Evolutionary conservation across 2,329 filamentous ascomycete genomes (phyloP), one percentile per base, ranked within the genome.

Genomic region (Aspergillus sp.): DNA sequence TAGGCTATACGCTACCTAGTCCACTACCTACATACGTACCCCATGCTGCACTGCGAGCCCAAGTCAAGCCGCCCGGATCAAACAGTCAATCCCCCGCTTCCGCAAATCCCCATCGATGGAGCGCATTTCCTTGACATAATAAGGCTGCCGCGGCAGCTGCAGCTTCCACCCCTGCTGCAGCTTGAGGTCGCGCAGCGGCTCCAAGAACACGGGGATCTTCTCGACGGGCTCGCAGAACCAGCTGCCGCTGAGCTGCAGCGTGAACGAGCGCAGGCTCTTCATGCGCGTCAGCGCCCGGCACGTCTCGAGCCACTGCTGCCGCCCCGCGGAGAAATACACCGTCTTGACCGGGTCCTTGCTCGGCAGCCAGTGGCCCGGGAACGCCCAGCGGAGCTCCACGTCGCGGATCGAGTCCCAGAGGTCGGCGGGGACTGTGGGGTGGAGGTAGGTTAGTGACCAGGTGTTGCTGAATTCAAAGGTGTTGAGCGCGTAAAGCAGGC

Each of bases 391-490:
- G 13, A 73, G 66, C 41, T 71, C 69, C 36, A 73, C 57, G 23
- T 47, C 48, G 49, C 67, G 68, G 47, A 73, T 70, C 2, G 54
- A 57, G 29, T 65, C 54, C 64, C 65, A 70, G 41, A 61, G 55
- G 3, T 65, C 59, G 2, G 49, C 3, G 4, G 64, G 68, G 32
- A 72, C 57, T 9, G 71, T 71, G 5, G 68, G 68, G 16, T 59
- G 69, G 13, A 73, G 61, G 49, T 73, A 73, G 0, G 70, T 61
- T 5, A 73, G 64, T 23, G 69, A 65, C 71, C 71, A 73, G 52
- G 71, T 71, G 48, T 68, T 72, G 57, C 69, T 72, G 58, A 73
- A 72, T 52, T 72, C 67, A 54, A 73, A 70, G 40, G 58, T 66
- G 52, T 68, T 70, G 42, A 62, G 58, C 4, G 63, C 63, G 55